phyloP scores from a whole-genome alignment of 805 yeast species.

The Suhomyces xylopsoci region DNA sequence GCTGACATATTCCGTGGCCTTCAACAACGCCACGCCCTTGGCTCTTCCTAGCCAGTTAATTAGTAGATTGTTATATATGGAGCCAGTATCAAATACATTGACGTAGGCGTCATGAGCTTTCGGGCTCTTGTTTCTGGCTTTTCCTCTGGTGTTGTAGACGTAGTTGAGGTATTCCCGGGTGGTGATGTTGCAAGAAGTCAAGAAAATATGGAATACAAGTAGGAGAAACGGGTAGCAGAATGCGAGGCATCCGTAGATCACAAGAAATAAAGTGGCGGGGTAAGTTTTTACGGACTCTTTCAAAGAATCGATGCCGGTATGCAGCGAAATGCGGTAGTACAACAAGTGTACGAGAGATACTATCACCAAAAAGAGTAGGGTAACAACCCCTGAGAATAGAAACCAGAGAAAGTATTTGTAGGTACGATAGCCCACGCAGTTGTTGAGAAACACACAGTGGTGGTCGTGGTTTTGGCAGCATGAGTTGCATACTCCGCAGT shows the following conservation, averaged over 20 bases:
- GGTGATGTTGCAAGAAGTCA: conserved; percentile 58
- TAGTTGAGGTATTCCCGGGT: conserved; percentile 69
- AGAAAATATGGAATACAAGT: conserved; percentile 49
- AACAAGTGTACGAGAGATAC: conserved; percentile 21
- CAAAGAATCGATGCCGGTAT: conserved; percentile 12
- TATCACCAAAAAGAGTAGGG: conserved; percentile 18
- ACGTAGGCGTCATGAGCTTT: conserved; percentile 13
- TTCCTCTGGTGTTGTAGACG: conserved; percentile 30
- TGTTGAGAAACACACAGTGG: conserved; percentile 62
- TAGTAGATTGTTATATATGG: conserved; percentile 26
- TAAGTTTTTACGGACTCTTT: conserved; percentile 13
- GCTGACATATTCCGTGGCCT: conserved; percentile 15
- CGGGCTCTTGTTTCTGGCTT: conserved; percentile 12
- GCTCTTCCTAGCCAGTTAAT: conserved; percentile 38
- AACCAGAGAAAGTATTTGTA: conserved; percentile 36
- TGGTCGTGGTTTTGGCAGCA: conserved; percentile 71
- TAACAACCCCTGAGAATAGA: conserved; percentile 18
- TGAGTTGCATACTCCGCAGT: conserved; percentile 65
- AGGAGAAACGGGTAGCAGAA: conserved; percentile 57
- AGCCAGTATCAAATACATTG: conserved; percentile 29
- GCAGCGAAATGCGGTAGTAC: conserved; percentile 15
- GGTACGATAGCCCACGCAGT: conserved; percentile 41
- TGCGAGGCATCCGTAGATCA: conserved; percentile 44
- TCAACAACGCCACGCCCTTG: conserved; percentile 19
- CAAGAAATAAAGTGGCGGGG: conserved; percentile 49